Base-by-base conservation (phyloP, 352 stramenopile genomes). In the Globisporangium iwayamae region DNA sequence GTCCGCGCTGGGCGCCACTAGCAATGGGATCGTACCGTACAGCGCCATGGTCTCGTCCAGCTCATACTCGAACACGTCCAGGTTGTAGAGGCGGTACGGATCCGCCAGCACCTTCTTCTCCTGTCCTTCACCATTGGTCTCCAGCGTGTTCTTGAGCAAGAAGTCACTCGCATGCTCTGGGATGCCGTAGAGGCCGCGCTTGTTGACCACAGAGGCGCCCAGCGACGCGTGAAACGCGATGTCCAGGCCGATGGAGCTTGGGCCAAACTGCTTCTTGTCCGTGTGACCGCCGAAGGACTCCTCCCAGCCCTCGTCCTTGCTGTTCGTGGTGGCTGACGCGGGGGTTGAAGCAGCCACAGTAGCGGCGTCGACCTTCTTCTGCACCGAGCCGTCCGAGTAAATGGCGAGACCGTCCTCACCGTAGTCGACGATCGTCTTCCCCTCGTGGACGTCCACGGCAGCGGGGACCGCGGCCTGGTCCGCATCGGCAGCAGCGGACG, bases 31-130 rank as follows among this genome's bases (percentile, higher is more conserved):
- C 22, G 81, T 74, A 20, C 97, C 97, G 78, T 99, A 99, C 38
- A 99, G 78, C 47, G 97, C 94, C 94, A 99, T 99, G n/a, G 97
- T 93, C 34, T 97, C 90, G 71, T 99, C 94, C 63, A 99, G 81
- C 63, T 99, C 97, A 77, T 99, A 99, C 81, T 99, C 98, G 71
- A 99, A 99, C 20, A 99, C 98, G 71, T 99, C 98, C 38, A 99
- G 83, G 68, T 99, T 99, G 81, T 99, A 99, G 55, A 99, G 83
- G 8, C 98, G 90, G 75, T 99, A 99, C 8, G 98, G 98, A 63
- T 99, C 96, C n/a, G 72, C 79, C 10, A 84, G 25, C 3, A 73
- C 71, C 59, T 76, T 81, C 32, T 62, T 71, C 41, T 74, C 32
- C 32, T 36, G 32, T 5, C 69, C 61, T 32, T 25, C 69, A 22